Base-by-base conservation (phyloP, 75 land plant genomes). In the Pinus albicaulis region DNA sequence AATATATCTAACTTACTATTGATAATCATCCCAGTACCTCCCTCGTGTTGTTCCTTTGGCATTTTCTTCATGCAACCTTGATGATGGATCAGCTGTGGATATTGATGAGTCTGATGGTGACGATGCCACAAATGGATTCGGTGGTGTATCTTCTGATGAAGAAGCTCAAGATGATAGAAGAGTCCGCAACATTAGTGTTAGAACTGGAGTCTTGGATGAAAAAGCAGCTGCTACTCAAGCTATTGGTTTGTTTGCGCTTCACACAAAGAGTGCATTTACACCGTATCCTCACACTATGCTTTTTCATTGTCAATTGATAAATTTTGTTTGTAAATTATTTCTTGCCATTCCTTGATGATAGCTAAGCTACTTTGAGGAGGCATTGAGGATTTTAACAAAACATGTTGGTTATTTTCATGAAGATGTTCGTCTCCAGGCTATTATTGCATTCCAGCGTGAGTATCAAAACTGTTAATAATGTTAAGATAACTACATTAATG, bases 141-240 rank as follows among this genome's bases (percentile, higher is more conserved):
- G 92, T 36, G 90, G 89, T 66, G 92, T 94, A 15, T 94, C 98
- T 34, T 97, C 99, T 66, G 98, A 94, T 87, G 98, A 97, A 74
- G 98, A 97, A 73, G 90, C 94, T 64, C 82, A 90, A 72, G 92
- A 90, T 80, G 93, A 94, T 65, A 93, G 89, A 64, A 83, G 95
- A 80, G 93, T 94, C 53, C 90, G 98, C 17, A 94, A 97, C 76
- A 90, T 97, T 63, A 97, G 99, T 88, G 87, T 97, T 28, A 85
- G 99, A 80, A 97, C 99, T 70, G 99, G 99, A 24, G 95, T 97
- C 56, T 84, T 97, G 86, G 99, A 97, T 92, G 99, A 97, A 83
- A 97, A 97, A 69, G 99, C 99, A 77, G 99, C 99, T 62, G 99
- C 99, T 25, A 97, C 99, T 28, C 99, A 97, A 77, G 98, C 99